Conservation (phyloP, 2,329 filamentous ascomycete species). For the Cytospora schulzeri region DNA sequence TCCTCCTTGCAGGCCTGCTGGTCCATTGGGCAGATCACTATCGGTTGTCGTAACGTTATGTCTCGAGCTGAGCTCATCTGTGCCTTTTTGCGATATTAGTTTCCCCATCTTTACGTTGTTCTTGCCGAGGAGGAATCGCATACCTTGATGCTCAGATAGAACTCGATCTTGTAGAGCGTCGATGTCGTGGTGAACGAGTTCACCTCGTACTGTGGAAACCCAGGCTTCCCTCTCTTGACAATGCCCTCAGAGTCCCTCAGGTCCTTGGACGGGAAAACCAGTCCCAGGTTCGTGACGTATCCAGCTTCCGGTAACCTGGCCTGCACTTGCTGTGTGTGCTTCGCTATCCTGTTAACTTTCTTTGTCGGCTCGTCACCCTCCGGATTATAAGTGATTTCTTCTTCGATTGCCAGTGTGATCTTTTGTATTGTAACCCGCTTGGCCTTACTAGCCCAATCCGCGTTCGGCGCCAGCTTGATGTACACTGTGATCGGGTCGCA, state of each 20-base stretch:
- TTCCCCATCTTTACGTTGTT: too few relatives aligned
- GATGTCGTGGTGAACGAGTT: slow-evolving; percentile 92
- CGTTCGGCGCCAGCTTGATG: slow-evolving; percentile 90
- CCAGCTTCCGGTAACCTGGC: slow-evolving; percentile 87
- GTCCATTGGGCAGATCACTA: slow-evolving; percentile 94
- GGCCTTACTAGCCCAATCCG: slow-evolving; percentile 87
- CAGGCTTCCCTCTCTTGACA: slow-evolving; percentile 79
- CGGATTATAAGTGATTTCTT: slow-evolving; percentile 98
- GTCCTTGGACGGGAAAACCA: slow-evolving; percentile 90
- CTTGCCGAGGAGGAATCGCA: slow-evolving; percentile 13
- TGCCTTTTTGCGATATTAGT: slow-evolving; percentile 57
- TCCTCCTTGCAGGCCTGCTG: slow-evolving; percentile 96
- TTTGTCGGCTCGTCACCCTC: slow-evolving; percentile 93
- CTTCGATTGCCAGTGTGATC: slow-evolving; percentile 90
- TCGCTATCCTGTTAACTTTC: slow-evolving; percentile 84
- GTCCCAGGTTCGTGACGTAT: slow-evolving; percentile 87
- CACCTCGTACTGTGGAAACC: slow-evolving; percentile 87
- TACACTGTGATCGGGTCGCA: slow-evolving; percentile 94
- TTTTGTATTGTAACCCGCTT: slow-evolving; percentile 91
- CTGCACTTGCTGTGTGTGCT: slow-evolving; percentile 78
- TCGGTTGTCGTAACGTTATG: slow-evolving; percentile 85
- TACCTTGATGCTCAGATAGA: slow-evolving; percentile 93
- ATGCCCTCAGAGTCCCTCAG: slow-evolving; percentile 85
- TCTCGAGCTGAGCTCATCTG: slow-evolving; percentile 86
- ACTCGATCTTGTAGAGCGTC: slow-evolving; percentile 97